Percentiles rank a stretch among this genome's conserved stretches.
Evolutionary conservation across 768 basidiomycete species (phyloP).

Genomic region (Suillus bovinus): DNA sequence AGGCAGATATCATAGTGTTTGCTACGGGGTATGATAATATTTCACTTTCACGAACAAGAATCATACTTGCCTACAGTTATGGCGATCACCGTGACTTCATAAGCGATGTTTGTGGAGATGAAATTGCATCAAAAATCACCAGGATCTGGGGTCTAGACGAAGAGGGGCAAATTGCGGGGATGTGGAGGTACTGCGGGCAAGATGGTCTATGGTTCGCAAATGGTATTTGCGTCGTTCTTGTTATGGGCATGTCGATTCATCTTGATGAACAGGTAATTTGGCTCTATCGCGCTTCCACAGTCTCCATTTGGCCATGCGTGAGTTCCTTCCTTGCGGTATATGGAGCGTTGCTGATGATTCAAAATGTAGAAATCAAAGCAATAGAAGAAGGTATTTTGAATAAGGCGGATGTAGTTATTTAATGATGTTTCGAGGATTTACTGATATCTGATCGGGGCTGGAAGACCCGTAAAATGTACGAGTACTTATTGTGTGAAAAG

Average conservation of each 20-base stretch:
- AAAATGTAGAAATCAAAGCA: conserved; percentile 28
- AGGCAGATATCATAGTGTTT: conserved; percentile 34
- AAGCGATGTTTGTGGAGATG: conserved; percentile 45
- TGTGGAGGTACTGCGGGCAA: conserved; percentile 34
- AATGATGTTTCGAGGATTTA: background rate
- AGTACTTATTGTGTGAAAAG: background rate
- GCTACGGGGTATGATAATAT: conserved; percentile 26
- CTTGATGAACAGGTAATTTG: conserved; percentile 20
- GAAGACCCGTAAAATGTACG: background rate
- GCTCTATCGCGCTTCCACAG: conserved; percentile 30
- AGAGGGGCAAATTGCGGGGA: conserved; percentile 58
- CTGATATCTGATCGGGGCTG: background rate
- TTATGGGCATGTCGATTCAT: background rate
- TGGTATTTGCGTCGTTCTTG: conserved; percentile 13
- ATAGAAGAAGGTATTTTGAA: conserved; percentile 27
- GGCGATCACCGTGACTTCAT: conserved; percentile 45
- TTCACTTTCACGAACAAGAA: background rate
- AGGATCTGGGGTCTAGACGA: conserved; percentile 61
- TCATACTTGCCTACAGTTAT: conserved; percentile 34
- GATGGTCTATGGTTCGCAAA: conserved; percentile 37
- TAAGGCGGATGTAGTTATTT: conserved; percentile 4
- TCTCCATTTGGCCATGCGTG: conserved; percentile 31
- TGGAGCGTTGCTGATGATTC: background rate
- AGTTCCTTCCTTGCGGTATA: conserved; percentile 15
- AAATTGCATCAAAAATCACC: conserved; percentile 45